Conservation (phyloP, 1,284 basidiomycete genomes). For the Apiotrichum gamsii region DNA sequence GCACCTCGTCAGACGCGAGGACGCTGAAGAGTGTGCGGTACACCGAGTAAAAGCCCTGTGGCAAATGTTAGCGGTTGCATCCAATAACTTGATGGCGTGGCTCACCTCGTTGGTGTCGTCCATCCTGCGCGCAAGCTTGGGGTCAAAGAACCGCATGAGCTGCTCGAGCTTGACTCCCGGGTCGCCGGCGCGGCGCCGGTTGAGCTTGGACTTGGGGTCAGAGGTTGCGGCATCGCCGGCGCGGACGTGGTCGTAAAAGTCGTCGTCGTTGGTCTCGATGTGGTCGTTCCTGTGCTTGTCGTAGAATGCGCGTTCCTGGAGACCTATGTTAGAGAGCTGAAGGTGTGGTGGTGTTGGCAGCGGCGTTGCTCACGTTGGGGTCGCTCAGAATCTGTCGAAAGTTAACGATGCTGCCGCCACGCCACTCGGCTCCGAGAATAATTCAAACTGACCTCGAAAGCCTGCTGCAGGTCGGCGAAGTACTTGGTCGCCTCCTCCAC, state of each 20-base stretch:
- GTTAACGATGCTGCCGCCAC: not conserved
- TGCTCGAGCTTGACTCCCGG: conserved; percentile 75
- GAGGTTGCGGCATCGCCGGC: conserved; percentile 53
- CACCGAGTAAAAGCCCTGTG: conserved; percentile 81
- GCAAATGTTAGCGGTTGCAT: conserved; percentile 9
- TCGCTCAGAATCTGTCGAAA: conserved; percentile 68
- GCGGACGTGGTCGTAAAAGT: conserved; percentile 76
- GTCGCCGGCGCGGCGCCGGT: conserved; percentile 60
- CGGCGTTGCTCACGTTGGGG: conserved; percentile 63
- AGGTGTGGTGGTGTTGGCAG: not conserved
- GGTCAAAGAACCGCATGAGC: conserved; percentile 77
- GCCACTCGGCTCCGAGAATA: too few relatives aligned
- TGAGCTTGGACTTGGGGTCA: conserved; percentile 50
- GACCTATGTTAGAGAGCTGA: not conserved
- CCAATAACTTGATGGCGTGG: not conserved
- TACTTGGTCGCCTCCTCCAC: conserved; percentile 78
- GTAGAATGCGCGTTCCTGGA: conserved; percentile 98
- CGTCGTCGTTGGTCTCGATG: conserved; percentile 72
- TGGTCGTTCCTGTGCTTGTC: conserved; percentile 89
- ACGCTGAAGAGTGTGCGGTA: conserved; percentile 84
- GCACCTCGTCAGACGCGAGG: conserved; percentile 72
- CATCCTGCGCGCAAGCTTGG: conserved; percentile 64
- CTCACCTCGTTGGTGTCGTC: conserved; percentile 66
- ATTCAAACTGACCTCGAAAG: conserved; percentile 69
- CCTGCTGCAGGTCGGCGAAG: conserved; percentile 85